Evolutionary conservation across 768 basidiomycete species (phyloP).

Genomic region (Pisolithus marmoratus): DNA sequence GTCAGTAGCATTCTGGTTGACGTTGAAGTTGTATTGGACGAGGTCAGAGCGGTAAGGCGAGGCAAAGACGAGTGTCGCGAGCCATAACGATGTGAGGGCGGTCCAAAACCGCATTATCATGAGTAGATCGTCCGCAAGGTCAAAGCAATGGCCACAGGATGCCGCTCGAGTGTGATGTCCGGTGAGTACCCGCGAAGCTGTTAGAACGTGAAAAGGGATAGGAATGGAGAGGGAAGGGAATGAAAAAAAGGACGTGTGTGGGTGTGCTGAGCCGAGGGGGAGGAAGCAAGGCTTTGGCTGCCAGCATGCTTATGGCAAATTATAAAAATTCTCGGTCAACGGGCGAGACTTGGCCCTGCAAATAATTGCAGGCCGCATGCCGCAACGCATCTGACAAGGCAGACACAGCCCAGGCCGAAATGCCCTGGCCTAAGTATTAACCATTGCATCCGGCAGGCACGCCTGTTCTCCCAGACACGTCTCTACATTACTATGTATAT

Average conservation of each 20-base stretch:
- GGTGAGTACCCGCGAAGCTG: not conserved
- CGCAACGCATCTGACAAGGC: not conserved
- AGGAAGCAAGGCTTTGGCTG: not conserved
- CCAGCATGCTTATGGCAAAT: not conserved
- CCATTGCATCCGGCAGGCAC: too few species aligned
- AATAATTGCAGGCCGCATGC: not conserved
- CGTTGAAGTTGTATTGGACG: constrained; percentile 71
- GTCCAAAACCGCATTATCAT: constrained; percentile 42
- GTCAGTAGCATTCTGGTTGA: constrained; percentile 63
- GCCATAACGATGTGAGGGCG: constrained; percentile 22
- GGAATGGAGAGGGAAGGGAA: constrained; percentile 11
- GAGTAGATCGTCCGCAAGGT: constrained; percentile 2
- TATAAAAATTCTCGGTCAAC: not conserved
- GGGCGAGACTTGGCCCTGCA: too few species aligned
- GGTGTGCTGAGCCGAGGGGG: not conserved
- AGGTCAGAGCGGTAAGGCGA: constrained; percentile 68
- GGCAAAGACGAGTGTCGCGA: constrained; percentile 40
- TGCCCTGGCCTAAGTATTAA: not conserved
- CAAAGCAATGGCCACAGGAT: not conserved
- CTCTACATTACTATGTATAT: too few species aligned
- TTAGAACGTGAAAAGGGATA: constrained; percentile 3
- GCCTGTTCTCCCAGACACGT: too few species aligned
- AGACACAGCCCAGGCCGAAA: not conserved
- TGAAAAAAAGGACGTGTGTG: constrained; percentile 13
- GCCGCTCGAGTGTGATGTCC: not conserved